Percentiles rank a stretch among this genome's conserved stretches.
phyloP scores from a whole-genome alignment of 2,329 filamentous ascomycete genomes.

The Sclerotinia trifoliorum region DNA sequence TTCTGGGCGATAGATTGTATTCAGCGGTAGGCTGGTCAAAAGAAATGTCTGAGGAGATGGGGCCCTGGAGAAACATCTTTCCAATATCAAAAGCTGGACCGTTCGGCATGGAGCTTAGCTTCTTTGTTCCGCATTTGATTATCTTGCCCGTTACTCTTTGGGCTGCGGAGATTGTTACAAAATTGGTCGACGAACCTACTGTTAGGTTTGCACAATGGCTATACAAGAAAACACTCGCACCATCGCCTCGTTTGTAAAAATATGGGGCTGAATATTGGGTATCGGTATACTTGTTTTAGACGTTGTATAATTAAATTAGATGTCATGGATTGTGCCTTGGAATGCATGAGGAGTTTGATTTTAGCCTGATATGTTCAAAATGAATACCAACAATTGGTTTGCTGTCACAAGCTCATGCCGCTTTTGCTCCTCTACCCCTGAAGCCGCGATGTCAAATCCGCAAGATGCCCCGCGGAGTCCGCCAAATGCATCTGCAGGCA shows the following conservation, averaged over 20 bases:
- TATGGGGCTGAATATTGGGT: conserved; percentile 7
- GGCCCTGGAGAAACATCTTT: conserved; percentile 56
- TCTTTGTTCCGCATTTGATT: conserved; percentile 59
- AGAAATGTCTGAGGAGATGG: conserved; percentile 41
- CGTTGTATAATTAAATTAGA: conserved; percentile 12
- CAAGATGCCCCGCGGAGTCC: conserved; percentile 1
- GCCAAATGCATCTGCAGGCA: conserved; percentile 12
- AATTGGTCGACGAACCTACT: conserved; percentile 57
- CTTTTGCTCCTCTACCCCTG: conserved; percentile 8
- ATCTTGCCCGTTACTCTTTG: conserved; percentile 59
- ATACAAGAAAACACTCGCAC: conserved; percentile 48
- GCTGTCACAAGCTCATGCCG: not conserved
- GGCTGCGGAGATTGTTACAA: conserved; percentile 56
- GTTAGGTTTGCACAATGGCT: conserved; percentile 57
- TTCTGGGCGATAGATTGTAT: conserved; percentile 39
- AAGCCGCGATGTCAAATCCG: conserved; percentile 1
- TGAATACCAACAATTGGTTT: not conserved
- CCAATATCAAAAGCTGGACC: conserved; percentile 56
- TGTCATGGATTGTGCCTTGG: conserved; percentile 5
- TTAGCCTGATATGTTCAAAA: not conserved
- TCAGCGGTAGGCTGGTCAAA: conserved; percentile 17
- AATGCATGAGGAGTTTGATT: not conserved
- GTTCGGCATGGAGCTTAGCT: conserved; percentile 59
- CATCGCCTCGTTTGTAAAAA: conserved; percentile 12
- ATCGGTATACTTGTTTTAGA: not conserved